A percentile compares a stretch with the other conserved stretches of the same genome.
Evolutionary conservation across 768 basidiomycete genomes (phyloP).

Genomic region (Auricularia auricula-judae): DNA sequence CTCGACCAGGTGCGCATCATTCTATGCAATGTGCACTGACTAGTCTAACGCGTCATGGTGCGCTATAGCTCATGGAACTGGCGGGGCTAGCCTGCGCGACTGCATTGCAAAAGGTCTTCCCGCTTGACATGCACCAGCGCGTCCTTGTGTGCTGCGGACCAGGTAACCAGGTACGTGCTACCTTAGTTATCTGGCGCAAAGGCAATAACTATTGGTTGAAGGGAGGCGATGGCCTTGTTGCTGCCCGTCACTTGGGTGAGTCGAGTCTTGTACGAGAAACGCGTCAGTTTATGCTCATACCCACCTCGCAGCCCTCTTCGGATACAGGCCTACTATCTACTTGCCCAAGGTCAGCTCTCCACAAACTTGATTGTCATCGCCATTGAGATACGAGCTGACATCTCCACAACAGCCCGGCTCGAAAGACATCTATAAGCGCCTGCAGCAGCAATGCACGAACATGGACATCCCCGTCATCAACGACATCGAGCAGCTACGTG

Average conservation of each 20-base stretch:
- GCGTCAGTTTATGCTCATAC: not conserved
- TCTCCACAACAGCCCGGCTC: conserved; percentile 53
- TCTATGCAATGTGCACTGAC: not conserved
- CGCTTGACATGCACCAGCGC: conserved; percentile 50
- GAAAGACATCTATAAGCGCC: conserved; percentile 88
- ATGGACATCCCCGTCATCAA: conserved; percentile 69
- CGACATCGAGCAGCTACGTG: conserved; percentile 25
- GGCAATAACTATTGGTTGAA: conserved; percentile 5
- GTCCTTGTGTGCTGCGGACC: conserved; percentile 96
- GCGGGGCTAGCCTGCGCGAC: conserved; percentile 93
- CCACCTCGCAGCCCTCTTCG: conserved; percentile 63
- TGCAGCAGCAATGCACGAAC: conserved; percentile 80
- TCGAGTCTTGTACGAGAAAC: not conserved
- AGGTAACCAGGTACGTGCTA: conserved; percentile 65
- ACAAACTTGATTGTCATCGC: not conserved
- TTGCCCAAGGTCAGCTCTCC: conserved; percentile 68
- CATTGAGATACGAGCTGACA: not conserved
- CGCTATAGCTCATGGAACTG: conserved; percentile 78
- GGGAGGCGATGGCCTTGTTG: conserved; percentile 92
- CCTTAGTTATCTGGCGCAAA: not conserved
- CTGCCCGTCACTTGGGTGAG: conserved; percentile 85
- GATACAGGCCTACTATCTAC: conserved; percentile 80
- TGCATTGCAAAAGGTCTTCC: conserved; percentile 68
- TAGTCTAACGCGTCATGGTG: not conserved
- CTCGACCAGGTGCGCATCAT: conserved; percentile 71